phyloP scores from a whole-genome alignment of 2,329 filamentous ascomycete species.

The Calonectria pteridis region DNA sequence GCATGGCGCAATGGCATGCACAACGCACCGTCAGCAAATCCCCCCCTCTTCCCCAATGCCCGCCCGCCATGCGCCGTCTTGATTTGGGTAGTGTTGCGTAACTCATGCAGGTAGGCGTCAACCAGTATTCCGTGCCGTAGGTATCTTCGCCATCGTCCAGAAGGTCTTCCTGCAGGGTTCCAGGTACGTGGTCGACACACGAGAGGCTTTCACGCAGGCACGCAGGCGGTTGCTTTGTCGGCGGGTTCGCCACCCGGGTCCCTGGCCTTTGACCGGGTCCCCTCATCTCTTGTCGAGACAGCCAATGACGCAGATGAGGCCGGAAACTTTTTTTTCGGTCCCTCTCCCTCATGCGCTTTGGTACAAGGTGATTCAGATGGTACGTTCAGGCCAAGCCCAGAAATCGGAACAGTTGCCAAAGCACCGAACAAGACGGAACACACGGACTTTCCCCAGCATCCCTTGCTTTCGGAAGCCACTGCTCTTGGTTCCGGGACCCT shows the following conservation, averaged over 20 bases:
- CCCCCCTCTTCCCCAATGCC: slow-evolving; percentile 23
- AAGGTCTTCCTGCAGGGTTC: slow-evolving; percentile 11
- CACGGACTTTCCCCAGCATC: slow-evolving; percentile 6
- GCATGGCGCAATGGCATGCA: slow-evolving; percentile 36
- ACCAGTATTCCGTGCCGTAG: neutral
- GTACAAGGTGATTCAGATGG: neutral
- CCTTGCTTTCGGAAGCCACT: slow-evolving; percentile 20
- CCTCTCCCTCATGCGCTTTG: neutral
- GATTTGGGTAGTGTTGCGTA: slow-evolving; percentile 14
- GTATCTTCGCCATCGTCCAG: neutral
- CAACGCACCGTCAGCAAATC: slow-evolving; percentile 16
- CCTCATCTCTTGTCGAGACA: neutral
- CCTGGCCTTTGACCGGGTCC: slow-evolving; percentile 2
- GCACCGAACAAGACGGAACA: neutral
- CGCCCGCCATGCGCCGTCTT: slow-evolving; percentile 5
- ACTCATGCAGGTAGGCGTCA: slow-evolving; percentile 7
- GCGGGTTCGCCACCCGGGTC: slow-evolving; percentile 18
- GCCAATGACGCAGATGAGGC: slow-evolving; percentile 3
- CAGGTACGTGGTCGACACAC: slow-evolving; percentile 3
- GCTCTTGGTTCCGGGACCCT: slow-evolving; percentile 13
- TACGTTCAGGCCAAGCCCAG: neutral
- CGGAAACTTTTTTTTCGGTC: neutral
- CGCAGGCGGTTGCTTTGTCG: slow-evolving; percentile 13
- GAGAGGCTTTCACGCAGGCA: slow-evolving; percentile 9
- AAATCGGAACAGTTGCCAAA: slow-evolving; percentile 3